Conservation (phyloP, 192 early-diverging fungal genomes). For the Coemansia sp. region DNA sequence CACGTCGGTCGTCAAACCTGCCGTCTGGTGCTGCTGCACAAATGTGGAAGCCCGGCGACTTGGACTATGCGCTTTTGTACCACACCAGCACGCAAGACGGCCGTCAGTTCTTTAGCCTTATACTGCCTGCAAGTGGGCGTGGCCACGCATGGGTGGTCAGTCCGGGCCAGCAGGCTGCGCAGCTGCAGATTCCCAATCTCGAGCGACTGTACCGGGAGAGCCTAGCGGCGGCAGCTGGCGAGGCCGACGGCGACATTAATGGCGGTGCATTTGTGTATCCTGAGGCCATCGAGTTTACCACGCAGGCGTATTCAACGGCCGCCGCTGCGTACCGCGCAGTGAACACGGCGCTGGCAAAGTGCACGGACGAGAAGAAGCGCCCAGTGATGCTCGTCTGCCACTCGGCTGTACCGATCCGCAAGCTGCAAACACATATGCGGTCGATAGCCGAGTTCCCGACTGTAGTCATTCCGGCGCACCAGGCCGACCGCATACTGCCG, state of each 20-base stretch:
- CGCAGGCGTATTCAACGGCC: conserved; percentile 29
- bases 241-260: conserved; percentile 9
- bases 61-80: conserved; percentile 77
- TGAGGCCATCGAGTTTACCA: conserved; percentile 21
- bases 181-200: conserved; percentile 72
- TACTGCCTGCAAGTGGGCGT: conserved; percentile 57
- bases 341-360: conserved; percentile 60
- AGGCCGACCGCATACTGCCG: conserved; percentile 70
- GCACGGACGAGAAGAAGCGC: conserved; percentile 61
- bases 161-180: conserved; percentile 51
- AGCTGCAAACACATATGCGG: conserved; percentile 53
- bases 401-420: conserved; percentile 58
- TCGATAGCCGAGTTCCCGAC: conserved; percentile 70
- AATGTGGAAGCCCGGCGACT: conserved; percentile 28
- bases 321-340: conserved; percentile 51
- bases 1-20: conserved; percentile 23
- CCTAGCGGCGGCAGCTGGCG: conserved; percentile 21
- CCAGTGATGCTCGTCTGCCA: conserved; percentile 75
- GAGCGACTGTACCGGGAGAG: conserved; percentile 65
- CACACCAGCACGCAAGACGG: conserved; percentile 57
- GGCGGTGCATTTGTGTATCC: conserved; percentile 52
- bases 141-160: conserved; percentile 79
- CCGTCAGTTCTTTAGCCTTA: conserved; percentile 65
- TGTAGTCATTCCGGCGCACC: conserved; percentile 67
- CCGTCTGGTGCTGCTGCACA: conserved; percentile 1